A percentile compares a stretch with the other conserved stretches of the same genome.
Conservation (phyloP, 768 basidiomycete species). For the Calocybe indica region DNA sequence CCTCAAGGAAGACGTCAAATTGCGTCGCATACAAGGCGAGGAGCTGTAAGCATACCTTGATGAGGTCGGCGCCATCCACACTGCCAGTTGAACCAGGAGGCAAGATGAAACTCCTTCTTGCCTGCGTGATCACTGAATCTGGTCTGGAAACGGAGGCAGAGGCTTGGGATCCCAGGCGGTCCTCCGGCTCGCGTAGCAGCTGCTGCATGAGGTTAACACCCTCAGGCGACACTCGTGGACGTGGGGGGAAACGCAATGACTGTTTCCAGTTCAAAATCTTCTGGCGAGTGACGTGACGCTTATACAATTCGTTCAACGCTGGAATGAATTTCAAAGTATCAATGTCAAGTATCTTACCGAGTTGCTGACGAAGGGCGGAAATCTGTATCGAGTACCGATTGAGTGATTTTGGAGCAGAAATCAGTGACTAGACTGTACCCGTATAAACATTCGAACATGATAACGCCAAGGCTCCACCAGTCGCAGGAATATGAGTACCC, state of each 20-base stretch:
- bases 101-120: slow-evolving; percentile 64
- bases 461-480: slow-evolving; percentile 98
- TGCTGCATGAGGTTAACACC: slow-evolving; percentile 84
- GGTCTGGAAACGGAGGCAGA: slow-evolving; percentile 66
- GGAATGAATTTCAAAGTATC: slow-evolving; percentile 9
- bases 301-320: slow-evolving; percentile 12
- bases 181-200: slow-evolving; percentile 92
- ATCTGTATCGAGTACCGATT: slow-evolving; percentile 36
- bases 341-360: slow-evolving; percentile 49
- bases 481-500: slow-evolving; percentile 95
- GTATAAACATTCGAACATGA: slow-evolving; percentile 94
- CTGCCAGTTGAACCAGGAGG: slow-evolving; percentile 39
- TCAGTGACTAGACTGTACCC: slow-evolving; percentile 46
- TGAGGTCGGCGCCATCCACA: slow-evolving; percentile 81
- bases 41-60: slow-evolving; percentile 55
- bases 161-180: slow-evolving; percentile 78
- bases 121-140: slow-evolving; percentile 70
- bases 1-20: slow-evolving; percentile 32
- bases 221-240: slow-evolving; percentile 81
- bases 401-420: slow-evolving; percentile 4
- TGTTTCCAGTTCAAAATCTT: slow-evolving; percentile 97
- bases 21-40: background rate
- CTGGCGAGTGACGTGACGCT: slow-evolving; percentile 93
- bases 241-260: slow-evolving; percentile 78
- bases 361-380: slow-evolving; percentile 93